Evolutionary conservation across 345 rosid species (phyloP).

Genomic region (Turritis glabra): DNA sequence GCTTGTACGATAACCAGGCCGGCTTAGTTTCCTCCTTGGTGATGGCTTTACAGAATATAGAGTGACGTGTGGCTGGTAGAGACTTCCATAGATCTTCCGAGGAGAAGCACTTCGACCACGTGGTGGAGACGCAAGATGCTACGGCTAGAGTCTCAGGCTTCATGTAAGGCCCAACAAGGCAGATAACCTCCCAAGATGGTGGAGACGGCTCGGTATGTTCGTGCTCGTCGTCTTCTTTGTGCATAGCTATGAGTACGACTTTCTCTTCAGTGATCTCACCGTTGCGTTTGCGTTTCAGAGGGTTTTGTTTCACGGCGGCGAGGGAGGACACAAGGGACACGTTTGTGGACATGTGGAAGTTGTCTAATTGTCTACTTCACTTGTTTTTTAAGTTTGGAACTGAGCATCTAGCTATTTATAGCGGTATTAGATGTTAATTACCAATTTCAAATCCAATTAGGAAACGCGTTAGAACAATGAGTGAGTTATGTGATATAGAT

Average conservation of each 20-base stretch:
- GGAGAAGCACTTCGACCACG: slow-evolving; percentile 22
- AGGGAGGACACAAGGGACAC: neutral
- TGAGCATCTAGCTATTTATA: neutral
- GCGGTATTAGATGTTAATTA: neutral
- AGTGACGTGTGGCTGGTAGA: neutral
- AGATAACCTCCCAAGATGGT: slow-evolving; percentile 20
- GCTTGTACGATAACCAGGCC: slow-evolving; percentile 7
- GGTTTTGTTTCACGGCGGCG: slow-evolving; percentile 3
- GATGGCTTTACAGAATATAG: neutral
- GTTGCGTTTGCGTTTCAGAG: slow-evolving; percentile 5
- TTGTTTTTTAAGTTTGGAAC: neutral
- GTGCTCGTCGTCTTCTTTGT: neutral
- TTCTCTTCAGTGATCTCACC: neutral
- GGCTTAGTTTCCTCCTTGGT: neutral
- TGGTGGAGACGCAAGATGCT: slow-evolving; percentile 32
- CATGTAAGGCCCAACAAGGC: slow-evolving; percentile 15
- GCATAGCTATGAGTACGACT: neutral
- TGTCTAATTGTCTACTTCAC: no score
- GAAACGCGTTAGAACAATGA: neutral
- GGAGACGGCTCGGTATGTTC: neutral
- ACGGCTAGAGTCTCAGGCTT: slow-evolving; percentile 9
- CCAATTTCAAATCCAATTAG: neutral
- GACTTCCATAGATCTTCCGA: slow-evolving; percentile 20
- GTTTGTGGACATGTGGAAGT: slow-evolving; percentile 11
- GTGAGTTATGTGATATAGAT: no score